Evolutionary conservation across 2,329 filamentous ascomycete genomes (phyloP).

Genomic region (Cladophialophora yegresii): DNA sequence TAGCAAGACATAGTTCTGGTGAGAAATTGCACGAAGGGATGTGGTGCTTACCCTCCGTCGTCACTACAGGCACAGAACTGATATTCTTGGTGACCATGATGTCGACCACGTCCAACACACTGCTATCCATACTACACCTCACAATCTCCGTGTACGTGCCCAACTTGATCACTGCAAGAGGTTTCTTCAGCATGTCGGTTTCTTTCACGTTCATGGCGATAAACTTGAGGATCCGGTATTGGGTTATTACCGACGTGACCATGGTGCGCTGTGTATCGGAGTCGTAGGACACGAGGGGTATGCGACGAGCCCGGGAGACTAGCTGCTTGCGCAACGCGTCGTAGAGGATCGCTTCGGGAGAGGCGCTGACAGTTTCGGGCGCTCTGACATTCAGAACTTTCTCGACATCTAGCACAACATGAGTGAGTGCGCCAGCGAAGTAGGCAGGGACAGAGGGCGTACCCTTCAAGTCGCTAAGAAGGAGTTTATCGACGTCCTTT

Average conservation of each 20-base stretch:
- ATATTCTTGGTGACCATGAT: conserved; percentile 91
- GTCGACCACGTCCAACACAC: conserved; percentile 92
- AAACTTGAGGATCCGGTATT: conserved; percentile 98
- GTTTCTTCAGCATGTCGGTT: conserved; percentile 84
- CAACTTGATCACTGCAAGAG: conserved; percentile 77
- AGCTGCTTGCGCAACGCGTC: conserved; percentile 95
- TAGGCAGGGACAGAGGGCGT: conserved; percentile 29
- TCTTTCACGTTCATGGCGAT: conserved; percentile 93
- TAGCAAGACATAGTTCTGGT: background rate
- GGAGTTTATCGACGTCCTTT: conserved; percentile 88
- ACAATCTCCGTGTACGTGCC: conserved; percentile 81
- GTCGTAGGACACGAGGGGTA: conserved; percentile 89
- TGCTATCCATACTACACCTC: conserved; percentile 83
- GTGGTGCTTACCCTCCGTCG: conserved; percentile 62
- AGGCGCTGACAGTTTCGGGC: conserved; percentile 93
- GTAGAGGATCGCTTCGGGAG: conserved; percentile 86
- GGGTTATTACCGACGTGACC: conserved; percentile 94
- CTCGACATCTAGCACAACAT: conserved; percentile 72
- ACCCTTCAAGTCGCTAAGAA: conserved; percentile 89
- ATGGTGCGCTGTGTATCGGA: conserved; percentile 90
- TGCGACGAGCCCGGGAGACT: conserved; percentile 85
- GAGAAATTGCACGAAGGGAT: background rate
- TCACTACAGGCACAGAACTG: conserved; percentile 89
- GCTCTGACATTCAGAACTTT: conserved; percentile 87
- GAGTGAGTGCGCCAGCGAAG: background rate